phyloP scores from a whole-genome alignment of 73 alveolate genomes.

The Symbiodinium natans region DNA sequence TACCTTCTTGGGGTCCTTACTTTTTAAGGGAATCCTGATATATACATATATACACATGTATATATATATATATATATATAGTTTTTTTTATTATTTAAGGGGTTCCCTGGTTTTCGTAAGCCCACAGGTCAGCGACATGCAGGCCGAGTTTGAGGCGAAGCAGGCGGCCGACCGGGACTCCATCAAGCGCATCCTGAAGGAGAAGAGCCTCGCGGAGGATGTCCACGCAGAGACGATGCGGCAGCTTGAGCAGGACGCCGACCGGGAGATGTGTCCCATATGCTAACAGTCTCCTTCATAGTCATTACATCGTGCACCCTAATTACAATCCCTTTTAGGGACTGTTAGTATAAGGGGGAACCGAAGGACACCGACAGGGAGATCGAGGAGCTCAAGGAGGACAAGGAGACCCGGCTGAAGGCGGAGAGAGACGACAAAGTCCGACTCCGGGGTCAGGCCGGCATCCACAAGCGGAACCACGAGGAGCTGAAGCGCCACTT shows the following conservation, averaged over 20 bases:
- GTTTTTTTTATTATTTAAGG: too few relatives aligned
- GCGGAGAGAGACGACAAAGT: slow-evolving; percentile 82
- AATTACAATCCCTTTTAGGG: too few relatives aligned
- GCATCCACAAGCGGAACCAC: slow-evolving; percentile 68
- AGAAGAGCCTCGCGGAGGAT: slow-evolving; percentile 67
- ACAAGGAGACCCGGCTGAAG: slow-evolving; percentile 61
- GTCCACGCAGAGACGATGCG: slow-evolving; percentile 94
- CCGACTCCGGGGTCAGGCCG: slow-evolving; percentile 79
- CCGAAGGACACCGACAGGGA: slow-evolving; percentile 82
- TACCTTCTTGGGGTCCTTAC: too few relatives aligned
- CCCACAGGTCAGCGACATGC: slow-evolving; percentile 46
- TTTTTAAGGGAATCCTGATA: not conserved
- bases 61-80: too few relatives aligned
- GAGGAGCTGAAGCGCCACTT: slow-evolving; percentile 34
- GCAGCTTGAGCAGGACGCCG: slow-evolving; percentile 78
- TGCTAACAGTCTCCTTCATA: not conserved
- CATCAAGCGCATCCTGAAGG: slow-evolving; percentile 38
- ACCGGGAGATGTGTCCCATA: not conserved
- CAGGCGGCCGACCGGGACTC: slow-evolving; percentile 9
- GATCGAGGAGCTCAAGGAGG: slow-evolving; percentile 94
- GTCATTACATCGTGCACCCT: not conserved
- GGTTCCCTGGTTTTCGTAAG: too few relatives aligned
- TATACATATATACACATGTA: not conserved
- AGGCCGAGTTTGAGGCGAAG: slow-evolving; percentile 32
- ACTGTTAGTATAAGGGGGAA: too few relatives aligned